Evolutionary conservation across 2,329 filamentous ascomycete genomes (phyloP), one percentile per base, ranked within the genome.

Genomic region (Grosmannia penicillata): DNA sequence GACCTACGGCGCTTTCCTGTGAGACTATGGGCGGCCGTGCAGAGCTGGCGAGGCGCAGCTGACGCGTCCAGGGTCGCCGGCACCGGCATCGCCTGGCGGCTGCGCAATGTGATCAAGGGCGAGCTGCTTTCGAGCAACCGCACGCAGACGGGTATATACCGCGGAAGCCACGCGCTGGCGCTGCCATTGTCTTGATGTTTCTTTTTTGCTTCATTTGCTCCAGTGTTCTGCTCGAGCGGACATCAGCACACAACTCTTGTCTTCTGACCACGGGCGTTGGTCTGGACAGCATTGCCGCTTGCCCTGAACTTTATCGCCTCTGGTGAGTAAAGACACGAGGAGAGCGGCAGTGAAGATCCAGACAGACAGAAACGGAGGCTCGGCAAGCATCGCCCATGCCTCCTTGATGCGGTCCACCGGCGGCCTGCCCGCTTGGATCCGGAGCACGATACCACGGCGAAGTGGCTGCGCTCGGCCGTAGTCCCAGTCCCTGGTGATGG

Each of bases 291-390:
- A 48, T 63, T 85, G 47, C 83, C 83, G 50, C 65, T 91, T 59
- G 82, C 83, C 58, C 68, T 91, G 55, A 91, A 91, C 64, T 91
- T 91, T 66, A 82, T 91, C 64, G 83, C 83, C 58, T 84, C 82
- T 66, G 82, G 83, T 91, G 76, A 89, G 83, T 89, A 34, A 42
- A 33, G 31, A 27, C 8, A 19, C n/a, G 33, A 25, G 40, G 35
- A 42, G 36, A 38, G 33, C 33, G 29, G 40, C 33, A 34, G 40
- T 28, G 26, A 19, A 19, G 6, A 33, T 33, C 28, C 19, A 37
- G 9, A 23, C 6, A 57, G 66, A 60, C 40, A 75, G 77, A 75
- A 76, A 76, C 70, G 73, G 74, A 71, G n/a, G n/a, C 29, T 11
- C 32, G 8, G 11, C n/a, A 31, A 8, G 24, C 24, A 17, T 7